Percentiles rank a stretch among this genome's conserved stretches.
These are phyloP conservation scores for Globisporangium lucens DNA, from an alignment of 352 stramenopile genomes.

Conservation along the genomic window DNA sequence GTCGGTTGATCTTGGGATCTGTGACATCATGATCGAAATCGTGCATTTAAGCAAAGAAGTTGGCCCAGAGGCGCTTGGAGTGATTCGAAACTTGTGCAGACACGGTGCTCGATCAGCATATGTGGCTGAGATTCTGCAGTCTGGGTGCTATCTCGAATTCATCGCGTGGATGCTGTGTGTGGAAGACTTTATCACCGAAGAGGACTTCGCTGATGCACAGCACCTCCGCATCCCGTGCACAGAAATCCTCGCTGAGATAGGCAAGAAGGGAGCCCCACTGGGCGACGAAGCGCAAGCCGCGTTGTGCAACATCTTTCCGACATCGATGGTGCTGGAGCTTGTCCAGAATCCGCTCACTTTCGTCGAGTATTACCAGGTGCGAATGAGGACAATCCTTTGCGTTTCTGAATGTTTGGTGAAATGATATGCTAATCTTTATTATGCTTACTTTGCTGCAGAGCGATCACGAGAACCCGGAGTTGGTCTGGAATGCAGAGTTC, in stretches of 20 bases:
- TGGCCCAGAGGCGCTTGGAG: constrained; percentile 45
- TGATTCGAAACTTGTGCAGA: constrained; percentile 70
- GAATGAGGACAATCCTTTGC: neutral
- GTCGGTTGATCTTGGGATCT: constrained; percentile 58
- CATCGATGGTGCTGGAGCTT: constrained; percentile 55
- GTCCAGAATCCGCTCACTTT: constrained; percentile 46
- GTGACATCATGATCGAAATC: constrained; percentile 76
- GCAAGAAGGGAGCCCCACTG: constrained; percentile 34
- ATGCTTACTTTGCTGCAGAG: constrained; percentile 46
- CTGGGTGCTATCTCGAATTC: constrained; percentile 73
- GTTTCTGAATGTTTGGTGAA: neutral
- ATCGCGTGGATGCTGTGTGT: constrained; percentile 72
- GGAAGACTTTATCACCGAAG: constrained; percentile 58
- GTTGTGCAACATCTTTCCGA: constrained; percentile 71
- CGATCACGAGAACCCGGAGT: constrained; percentile 91
- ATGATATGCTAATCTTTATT: neutral
- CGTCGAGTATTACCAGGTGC: constrained; percentile 59
- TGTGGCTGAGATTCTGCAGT: constrained; percentile 63
- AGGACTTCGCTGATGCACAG: constrained; percentile 55
- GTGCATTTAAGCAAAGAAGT: constrained; percentile 58
- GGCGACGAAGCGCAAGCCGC: constrained; percentile 48
- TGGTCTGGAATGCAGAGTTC: constrained; percentile 92
- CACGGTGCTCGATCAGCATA: constrained; percentile 42
- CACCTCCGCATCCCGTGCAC: constrained; percentile 54
- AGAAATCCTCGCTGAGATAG: constrained; percentile 65